Conservation (phyloP, 2,329 filamentous ascomycete species). For the Leptographium galeiforme region DNA sequence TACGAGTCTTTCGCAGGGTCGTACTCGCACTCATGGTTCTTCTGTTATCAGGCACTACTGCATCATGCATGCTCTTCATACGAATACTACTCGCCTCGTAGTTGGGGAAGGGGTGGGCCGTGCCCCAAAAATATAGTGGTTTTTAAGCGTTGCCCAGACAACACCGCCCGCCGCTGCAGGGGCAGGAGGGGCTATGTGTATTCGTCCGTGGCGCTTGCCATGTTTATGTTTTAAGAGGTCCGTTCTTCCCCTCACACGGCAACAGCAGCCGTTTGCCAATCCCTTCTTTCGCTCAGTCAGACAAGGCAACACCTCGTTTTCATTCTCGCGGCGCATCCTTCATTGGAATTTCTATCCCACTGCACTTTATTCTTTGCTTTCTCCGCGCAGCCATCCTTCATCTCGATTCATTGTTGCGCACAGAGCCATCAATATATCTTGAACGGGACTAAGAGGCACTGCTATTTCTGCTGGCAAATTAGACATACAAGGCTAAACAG, state of each 20-base stretch:
- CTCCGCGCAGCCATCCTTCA: background rate
- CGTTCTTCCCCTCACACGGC: slow-evolving; percentile 9
- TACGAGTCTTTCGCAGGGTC: no score
- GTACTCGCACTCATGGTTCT: no score
- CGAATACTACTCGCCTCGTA: no score
- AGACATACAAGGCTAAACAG: background rate
- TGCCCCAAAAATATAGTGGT: slow-evolving; percentile 6
- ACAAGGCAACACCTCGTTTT: slow-evolving; percentile 3
- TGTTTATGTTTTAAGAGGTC: slow-evolving; percentile 13
- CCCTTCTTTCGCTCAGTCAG: background rate
- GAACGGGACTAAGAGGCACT: background rate
- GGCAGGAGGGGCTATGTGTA: slow-evolving; percentile 3
- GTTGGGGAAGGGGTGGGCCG: background rate
- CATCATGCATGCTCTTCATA: no score
- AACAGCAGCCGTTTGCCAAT: background rate
- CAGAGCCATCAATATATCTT: background rate
- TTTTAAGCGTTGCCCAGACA: slow-evolving; percentile 7
- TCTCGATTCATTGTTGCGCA: background rate
- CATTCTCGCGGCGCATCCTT: background rate
- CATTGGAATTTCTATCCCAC: background rate
- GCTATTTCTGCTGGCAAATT: background rate
- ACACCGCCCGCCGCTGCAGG: background rate
- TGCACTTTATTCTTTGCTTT: background rate
- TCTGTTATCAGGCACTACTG: no score
- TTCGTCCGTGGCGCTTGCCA: slow-evolving; percentile 8